These are phyloP conservation scores for Mycena epipterygia DNA, from an alignment of 768 basidiomycete species.

Conservation along the genomic window DNA sequence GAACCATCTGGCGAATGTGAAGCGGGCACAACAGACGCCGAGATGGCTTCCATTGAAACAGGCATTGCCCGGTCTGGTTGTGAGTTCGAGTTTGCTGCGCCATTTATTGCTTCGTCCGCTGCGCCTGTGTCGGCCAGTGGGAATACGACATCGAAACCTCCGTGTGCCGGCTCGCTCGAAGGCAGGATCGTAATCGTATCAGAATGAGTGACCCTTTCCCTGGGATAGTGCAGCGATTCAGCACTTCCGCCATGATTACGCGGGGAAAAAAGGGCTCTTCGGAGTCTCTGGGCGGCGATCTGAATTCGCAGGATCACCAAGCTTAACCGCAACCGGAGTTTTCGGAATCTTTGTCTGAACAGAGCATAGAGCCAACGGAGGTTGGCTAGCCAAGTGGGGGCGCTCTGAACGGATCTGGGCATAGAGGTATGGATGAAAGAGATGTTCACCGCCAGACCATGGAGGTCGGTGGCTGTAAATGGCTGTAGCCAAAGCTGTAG, in stretches of 20 bases:
- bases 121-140: too few species aligned
- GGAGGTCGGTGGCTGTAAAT: too few species aligned
- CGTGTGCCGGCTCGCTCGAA: not conserved
- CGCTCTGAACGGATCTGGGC: not conserved
- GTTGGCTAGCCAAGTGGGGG: not conserved
- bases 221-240: too few species aligned
- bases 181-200: not conserved
- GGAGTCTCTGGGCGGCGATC: not conserved
- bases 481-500: too few species aligned
- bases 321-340: not conserved
- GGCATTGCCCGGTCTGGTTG: not conserved
- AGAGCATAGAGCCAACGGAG: conserved; percentile 1
- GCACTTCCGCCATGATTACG: not conserved
- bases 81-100: not conserved
- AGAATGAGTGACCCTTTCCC: not conserved
- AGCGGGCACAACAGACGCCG: not conserved
- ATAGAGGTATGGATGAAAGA: not conserved
- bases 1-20: not conserved
- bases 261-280: not conserved
- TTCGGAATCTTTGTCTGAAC: not conserved
- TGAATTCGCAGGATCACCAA: not conserved
- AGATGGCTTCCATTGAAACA: too few species aligned
- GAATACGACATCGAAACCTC: not conserved
- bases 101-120: not conserved
- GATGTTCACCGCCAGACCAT: not conserved